phyloP scores from a whole-genome alignment of 2,329 filamentous ascomycete species.

The Cordyceps cateniannulata region DNA sequence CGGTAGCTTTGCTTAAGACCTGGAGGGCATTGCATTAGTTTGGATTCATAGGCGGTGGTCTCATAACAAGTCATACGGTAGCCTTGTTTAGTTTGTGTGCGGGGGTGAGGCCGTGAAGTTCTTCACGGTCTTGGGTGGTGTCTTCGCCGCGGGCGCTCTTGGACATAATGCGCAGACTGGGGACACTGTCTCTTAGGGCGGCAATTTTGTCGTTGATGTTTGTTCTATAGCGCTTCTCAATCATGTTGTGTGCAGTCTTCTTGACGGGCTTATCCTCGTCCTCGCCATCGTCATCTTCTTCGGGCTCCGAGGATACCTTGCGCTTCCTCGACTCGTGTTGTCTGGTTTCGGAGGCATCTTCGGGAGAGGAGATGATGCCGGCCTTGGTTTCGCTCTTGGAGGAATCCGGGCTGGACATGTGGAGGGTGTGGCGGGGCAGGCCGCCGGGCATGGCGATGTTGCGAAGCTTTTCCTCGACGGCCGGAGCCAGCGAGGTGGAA shows the following conservation, averaged over 20 bases:
- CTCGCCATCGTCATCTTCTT: constrained; percentile 27
- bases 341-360: constrained; percentile 38
- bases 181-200: constrained; percentile 83
- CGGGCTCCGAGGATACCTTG: constrained; percentile 55
- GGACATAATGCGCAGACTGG: constrained; percentile 77
- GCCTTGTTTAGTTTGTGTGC: constrained; percentile 96
- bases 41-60: background rate
- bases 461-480: constrained; percentile 54
- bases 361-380: constrained; percentile 53
- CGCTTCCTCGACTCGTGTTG: constrained; percentile 55
- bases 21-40: constrained; percentile 21
- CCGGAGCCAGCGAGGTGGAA: constrained; percentile 40
- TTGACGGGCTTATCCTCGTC: constrained; percentile 40
- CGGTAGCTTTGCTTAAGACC: constrained; percentile 87
- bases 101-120: constrained; percentile 67
- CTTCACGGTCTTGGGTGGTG: constrained; percentile 67
- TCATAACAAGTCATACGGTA: constrained; percentile 48
- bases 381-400: constrained; percentile 41
- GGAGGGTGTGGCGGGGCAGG: constrained; percentile 53
- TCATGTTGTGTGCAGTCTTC: constrained; percentile 97
- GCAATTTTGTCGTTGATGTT: constrained; percentile 98
- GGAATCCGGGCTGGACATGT: constrained; percentile 52
- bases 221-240: constrained; percentile 92
- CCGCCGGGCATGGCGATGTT: constrained; percentile 60
- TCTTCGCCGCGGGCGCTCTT: constrained; percentile 65